Base-by-base conservation (phyloP, 208 protist genomes). In the Naegleria lovaniensis region DNA sequence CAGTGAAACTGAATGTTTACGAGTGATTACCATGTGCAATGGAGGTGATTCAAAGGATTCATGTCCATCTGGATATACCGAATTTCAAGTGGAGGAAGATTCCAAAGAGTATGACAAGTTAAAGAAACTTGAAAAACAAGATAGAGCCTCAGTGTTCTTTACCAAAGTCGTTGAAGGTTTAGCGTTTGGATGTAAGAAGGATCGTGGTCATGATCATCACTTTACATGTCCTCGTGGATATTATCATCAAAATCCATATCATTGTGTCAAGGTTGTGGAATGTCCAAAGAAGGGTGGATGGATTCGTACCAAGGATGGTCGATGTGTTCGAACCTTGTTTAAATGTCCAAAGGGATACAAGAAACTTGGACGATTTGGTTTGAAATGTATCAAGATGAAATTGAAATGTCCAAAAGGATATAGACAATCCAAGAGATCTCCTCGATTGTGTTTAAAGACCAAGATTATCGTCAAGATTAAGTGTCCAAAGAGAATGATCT, bases 221-320 rank as follows among this genome's bases (percentile, higher is more conserved):
- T 41, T 19, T 11, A 84, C 29, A 16, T 84, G 76, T 84, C 76
- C 76, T 38, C 7, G 39, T 5, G 76, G 76, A 38, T 84, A 84
- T 40, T 33, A 41, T 84, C 6, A 33, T 84, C 33, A 84, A 16
- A 38, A 19, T 84, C 38, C 76, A 38, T 33, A 38, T 15, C 29
- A 33, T 40, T 84, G 76, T 40, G 38, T 84, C 33, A 84, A 84
- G 39, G 11, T 36, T 38, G 38, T 84, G 16, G 29, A 84, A 40
- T 84, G 76, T 84, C 76, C 76, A 33, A 84, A 84, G 38, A 84
- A 84, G 76, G 38, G 76, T 22, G 76, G 76, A 22, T 84, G 76
- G 76, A 84, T 84, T 11, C 7, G 39, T 4, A 19, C 33, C 0
- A 33, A 16, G 0, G 76, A 84, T 40, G 76, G 76, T 15, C 1